Evolutionary conservation across 352 stramenopile species (phyloP).

Genomic region (Phytophthora ramorum): DNA sequence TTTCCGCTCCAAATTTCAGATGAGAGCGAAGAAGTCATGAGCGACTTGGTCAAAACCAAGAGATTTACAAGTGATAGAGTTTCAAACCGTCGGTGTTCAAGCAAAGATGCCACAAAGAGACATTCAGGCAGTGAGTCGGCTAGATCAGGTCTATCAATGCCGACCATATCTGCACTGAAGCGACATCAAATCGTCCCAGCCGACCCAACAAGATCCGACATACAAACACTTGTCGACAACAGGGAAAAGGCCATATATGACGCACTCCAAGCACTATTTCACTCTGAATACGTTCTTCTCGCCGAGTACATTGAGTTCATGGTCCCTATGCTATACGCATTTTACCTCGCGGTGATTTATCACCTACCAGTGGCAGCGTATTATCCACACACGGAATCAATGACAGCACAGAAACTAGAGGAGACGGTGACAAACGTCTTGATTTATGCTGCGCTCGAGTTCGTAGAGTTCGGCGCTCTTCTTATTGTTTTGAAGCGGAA

Average conservation of each 20-base stretch:
- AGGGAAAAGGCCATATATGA: slow-evolving; percentile 1
- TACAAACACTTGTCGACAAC: not conserved
- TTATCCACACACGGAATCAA: slow-evolving; percentile 25
- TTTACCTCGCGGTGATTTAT: slow-evolving; percentile 28
- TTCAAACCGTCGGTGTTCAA: slow-evolving; percentile 6
- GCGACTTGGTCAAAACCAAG: not conserved
- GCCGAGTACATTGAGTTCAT: slow-evolving; percentile 41
- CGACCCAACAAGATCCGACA: not conserved
- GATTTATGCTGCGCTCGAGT: slow-evolving; percentile 29
- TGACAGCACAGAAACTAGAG: slow-evolving; percentile 9
- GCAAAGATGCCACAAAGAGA: not conserved
- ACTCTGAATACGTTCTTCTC: slow-evolving; percentile 35
- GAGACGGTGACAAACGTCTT: slow-evolving; percentile 12
- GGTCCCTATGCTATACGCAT: slow-evolving; percentile 27
- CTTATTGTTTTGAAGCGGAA: slow-evolving; percentile 17
- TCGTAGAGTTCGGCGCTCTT: slow-evolving; percentile 19
- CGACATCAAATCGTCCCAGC: slow-evolving; percentile 7
- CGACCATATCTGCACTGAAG: not conserved
- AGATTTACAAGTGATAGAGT: slow-evolving; percentile 1
- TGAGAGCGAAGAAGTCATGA: not conserved
- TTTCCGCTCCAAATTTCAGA: slow-evolving; percentile 12
- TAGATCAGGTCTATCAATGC: not conserved
- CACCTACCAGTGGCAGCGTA: slow-evolving; percentile 29
- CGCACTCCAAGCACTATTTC: slow-evolving; percentile 28
- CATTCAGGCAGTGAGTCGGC: not conserved